phyloP scores from a whole-genome alignment of 768 basidiomycete species.

The Serendipita indica region DNA sequence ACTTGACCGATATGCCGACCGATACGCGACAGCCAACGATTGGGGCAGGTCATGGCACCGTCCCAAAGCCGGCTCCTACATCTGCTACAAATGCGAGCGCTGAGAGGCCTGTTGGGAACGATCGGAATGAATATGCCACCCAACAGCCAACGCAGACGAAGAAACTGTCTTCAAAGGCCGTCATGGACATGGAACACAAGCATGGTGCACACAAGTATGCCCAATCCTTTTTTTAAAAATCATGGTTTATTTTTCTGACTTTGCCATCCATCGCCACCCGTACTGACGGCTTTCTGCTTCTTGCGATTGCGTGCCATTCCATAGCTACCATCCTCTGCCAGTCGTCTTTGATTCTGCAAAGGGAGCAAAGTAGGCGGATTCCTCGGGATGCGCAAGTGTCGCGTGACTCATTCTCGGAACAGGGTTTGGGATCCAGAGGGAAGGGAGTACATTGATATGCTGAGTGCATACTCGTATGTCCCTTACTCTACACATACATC shows the following conservation, averaged over 20 bases:
- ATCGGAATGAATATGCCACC: too few species aligned
- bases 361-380: constrained; percentile 65
- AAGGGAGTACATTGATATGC: constrained; percentile 92
- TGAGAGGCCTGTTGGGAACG: too few species aligned
- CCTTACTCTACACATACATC: not conserved
- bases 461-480: constrained; percentile 88
- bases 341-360: constrained; percentile 83
- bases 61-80: too few species aligned
- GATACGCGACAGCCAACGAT: too few species aligned
- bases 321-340: constrained; percentile 89
- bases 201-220: constrained; percentile 73
- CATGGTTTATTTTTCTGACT: constrained; percentile 18
- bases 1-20: too few species aligned
- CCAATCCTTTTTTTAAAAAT: constrained; percentile 18
- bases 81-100: too few species aligned
- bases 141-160: not conserved
- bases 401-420: constrained; percentile 18
- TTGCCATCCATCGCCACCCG: not conserved
- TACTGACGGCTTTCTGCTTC: not conserved
- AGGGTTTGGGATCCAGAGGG: constrained; percentile 93
- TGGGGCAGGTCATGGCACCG: too few species aligned
- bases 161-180: constrained; percentile 26
- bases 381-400: not conserved
- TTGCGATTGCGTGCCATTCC: constrained; percentile 29
- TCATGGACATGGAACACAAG: constrained; percentile 69